These are phyloP conservation scores for Alternaria brassicicola DNA, from an alignment of 2,329 filamentous ascomycete genomes.

Conservation along the genomic window DNA sequence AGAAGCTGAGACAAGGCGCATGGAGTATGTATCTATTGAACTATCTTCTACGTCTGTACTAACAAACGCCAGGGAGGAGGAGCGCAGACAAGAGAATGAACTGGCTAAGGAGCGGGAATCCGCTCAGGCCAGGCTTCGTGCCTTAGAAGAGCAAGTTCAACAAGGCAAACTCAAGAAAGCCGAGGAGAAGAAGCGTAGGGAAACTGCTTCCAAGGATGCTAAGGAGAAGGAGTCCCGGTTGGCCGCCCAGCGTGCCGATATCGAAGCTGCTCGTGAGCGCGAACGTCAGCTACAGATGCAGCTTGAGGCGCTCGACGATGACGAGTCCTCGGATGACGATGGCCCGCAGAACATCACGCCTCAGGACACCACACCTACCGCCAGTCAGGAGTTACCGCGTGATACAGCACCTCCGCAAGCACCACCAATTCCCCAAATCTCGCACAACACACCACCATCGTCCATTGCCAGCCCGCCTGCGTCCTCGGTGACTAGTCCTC, in stretches of 20 bases:
- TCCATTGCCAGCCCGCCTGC: conserved; percentile 54
- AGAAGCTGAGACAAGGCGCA: conserved; percentile 71
- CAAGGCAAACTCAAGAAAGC: conserved; percentile 95
- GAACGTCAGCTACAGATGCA: conserved; percentile 89
- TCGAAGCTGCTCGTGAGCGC: conserved; percentile 87
- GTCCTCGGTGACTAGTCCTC: conserved; percentile 56
- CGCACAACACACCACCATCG: conserved; percentile 56
- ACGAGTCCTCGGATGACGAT: conserved; percentile 73
- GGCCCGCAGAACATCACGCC: conserved; percentile 72
- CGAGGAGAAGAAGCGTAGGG: conserved; percentile 91
- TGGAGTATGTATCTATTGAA: conserved; percentile 73
- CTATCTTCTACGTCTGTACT: conserved; percentile 6
- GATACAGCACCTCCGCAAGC: conserved; percentile 55
- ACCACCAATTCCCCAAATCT: conserved; percentile 49
- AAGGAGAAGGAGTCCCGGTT: conserved; percentile 88
- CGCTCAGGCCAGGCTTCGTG: conserved; percentile 80
- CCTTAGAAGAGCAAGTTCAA: conserved; percentile 90
- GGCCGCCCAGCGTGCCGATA: conserved; percentile 84
- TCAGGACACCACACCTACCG: conserved; percentile 64
- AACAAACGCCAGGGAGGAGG: conserved; percentile 67
- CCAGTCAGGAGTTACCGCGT: conserved; percentile 60
- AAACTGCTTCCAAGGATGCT: conserved; percentile 82
- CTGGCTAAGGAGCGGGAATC: conserved; percentile 80
- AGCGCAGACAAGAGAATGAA: conserved; percentile 77
- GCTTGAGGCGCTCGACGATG: conserved; percentile 78